Base-by-base conservation (phyloP, 1,139 yeast species). In the Scheffersomyces illinoinensis region DNA sequence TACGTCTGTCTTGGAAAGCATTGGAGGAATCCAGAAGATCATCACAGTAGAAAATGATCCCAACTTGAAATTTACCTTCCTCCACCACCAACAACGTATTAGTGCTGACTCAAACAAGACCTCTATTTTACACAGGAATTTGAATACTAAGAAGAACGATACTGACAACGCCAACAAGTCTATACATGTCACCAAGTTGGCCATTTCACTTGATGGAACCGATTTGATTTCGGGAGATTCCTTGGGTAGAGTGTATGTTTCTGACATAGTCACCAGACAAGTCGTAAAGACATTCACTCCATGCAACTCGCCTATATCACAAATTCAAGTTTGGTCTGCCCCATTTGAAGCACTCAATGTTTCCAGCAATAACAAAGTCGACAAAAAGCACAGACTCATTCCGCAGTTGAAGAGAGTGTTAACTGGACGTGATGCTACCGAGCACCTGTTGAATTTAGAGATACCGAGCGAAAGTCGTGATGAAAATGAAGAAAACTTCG, bases 191-290 rank as follows among this genome's bases (percentile, higher is more conserved):
- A 83, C 91, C 0, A 76, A 85, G 46, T 63, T 93, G 57, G 77
- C 77, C 2, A 72, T 91, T 2, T 87, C 93, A 0, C 77, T 90
- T 68, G 98, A 95, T 69, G 97, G 96, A 2, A 86, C 93, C 23
- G 72, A 78, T 53, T 68, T 95, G 10, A 76, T 90, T 2, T 85
- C 93, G 10, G 98, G 98, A 23, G 97, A 91, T 69, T 74, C 81
- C 0, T 70, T 70, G 20, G 98, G 98, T 1, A 79, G 85, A 49
- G 85, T 91, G 1, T 83, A 84, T 56, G 83, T 89, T 0, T 83
- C 90, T 67, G 98, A 93, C 71, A 79, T 90, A 8, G 85, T 86
- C 6, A 89, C 97, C 1, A 85, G 86, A 67, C 98, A 95, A 75
- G 87, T 90, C 21, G 77, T 88, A 26, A 87, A 88, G 67, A 84